Conservation (phyloP, 2,329 filamentous ascomycete species). For the Alternaria sp. region DNA sequence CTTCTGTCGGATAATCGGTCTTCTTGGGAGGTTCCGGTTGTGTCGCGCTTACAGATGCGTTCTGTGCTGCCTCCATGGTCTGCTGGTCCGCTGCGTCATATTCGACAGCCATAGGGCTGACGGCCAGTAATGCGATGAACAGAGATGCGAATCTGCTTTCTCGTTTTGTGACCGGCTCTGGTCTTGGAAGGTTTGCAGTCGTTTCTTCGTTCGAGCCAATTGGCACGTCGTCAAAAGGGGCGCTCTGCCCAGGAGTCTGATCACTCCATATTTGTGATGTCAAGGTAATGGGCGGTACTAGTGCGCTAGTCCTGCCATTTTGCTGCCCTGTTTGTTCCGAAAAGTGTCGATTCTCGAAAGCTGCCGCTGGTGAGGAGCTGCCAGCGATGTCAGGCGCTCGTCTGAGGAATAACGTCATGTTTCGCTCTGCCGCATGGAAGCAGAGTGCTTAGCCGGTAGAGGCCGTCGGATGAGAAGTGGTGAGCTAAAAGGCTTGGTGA, state of each 20-base stretch:
- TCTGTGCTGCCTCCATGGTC: slow-evolving; percentile 23
- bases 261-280: slow-evolving; percentile 7
- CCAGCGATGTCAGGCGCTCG: not conserved
- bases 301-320: not conserved
- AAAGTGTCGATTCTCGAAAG: too few species aligned
- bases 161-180: slow-evolving; percentile 14
- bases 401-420: not conserved
- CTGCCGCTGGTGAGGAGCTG: not conserved
- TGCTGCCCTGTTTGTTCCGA: not conserved
- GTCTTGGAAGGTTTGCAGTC: not conserved
- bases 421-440: not conserved
- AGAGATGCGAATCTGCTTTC: slow-evolving; percentile 23
- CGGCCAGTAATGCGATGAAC: slow-evolving; percentile 24
- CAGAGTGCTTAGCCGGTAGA: not conserved
- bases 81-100: slow-evolving; percentile 18
- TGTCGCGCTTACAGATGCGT: not conserved
- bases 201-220: not conserved
- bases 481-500: not conserved
- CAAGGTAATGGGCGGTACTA: slow-evolving; percentile 3
- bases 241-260: not conserved
- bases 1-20: too few species aligned
- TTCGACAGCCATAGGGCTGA: slow-evolving; percentile 23
- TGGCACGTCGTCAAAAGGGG: not conserved
- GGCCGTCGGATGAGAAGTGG: rapidly evolving
- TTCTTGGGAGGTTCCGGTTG: slow-evolving; percentile 9